Base-by-base conservation (phyloP, 1,284 basidiomycete species). In the Ceratorhiza oryzae-sativae region DNA sequence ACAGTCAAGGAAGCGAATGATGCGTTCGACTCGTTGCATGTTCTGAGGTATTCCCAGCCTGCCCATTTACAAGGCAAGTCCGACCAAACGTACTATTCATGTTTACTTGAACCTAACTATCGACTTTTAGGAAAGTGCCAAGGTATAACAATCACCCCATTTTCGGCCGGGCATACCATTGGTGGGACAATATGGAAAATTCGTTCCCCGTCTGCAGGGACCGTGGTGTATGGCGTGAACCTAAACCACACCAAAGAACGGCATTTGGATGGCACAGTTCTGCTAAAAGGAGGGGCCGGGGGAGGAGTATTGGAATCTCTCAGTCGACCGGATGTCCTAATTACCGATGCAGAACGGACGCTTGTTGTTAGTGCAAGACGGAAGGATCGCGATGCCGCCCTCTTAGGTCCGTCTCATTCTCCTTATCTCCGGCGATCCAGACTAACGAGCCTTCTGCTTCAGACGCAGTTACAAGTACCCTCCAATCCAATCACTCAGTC, bases 181-280 rank as follows among this genome's bases (percentile, higher is more conserved):
- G 97, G 97, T 76, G 97, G 97, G 60, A 95, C 96, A 1, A 92
- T 99, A 75, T 99, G 96, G 96, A 98, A 98, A 80, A 92, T 99
- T 73, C 90, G 97, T 45, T 98, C 95, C 0, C 96, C 97, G 1
- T 95, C 95, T 0, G 93, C 94, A 8, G 97, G 96, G 6, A 98
- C 97, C 2, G 90, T 99, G 20, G 84, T 99, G 34, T 97, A 99
- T 79, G 97, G 96, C 12, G 93, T 98, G 20, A 90, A 97, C 76
- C 88, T 98, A 84, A 99, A 99, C 79, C 97, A 99, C 80, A 96
- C 95, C 85, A 88, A 90, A 72, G 97, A 99, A 80, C 88, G 96
- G 41, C 97, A 98, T 82, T 84, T 99, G 32, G 96, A 99, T 76
- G 95, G 95, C 45, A 97, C 97, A 2, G 92, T 97, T 6, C 85